Evolutionary conservation across 129 eudicot genomes (phyloP).

Genomic region (Centaurea solstitialis): DNA sequence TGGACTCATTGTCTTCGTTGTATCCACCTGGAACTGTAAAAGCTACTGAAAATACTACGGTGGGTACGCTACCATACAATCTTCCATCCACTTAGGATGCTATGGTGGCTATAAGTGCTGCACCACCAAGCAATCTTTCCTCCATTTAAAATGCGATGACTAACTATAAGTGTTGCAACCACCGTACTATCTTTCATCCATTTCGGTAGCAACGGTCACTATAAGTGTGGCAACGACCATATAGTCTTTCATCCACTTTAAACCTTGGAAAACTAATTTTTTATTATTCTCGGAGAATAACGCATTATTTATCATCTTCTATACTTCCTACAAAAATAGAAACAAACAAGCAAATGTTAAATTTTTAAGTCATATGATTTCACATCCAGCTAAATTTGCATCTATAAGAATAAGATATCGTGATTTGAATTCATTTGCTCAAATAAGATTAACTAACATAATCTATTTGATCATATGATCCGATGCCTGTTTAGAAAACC

Average conservation of each 20-base stretch:
- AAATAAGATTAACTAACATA: too few species aligned
- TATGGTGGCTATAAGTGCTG: slow-evolving; percentile 1
- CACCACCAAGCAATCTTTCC: slow-evolving; percentile 9
- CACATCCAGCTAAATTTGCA: neutral
- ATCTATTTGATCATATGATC: too few species aligned
- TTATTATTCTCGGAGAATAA: neutral
- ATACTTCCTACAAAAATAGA: slow-evolving; percentile 19
- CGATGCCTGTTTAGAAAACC: too few species aligned
- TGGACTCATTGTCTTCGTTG: neutral
- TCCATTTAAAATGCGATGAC: neutral
- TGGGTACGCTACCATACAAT: slow-evolving; percentile 15
- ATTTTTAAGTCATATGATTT: neutral
- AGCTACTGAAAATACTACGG: neutral
- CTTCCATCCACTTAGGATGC: neutral
- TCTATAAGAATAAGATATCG: neutral
- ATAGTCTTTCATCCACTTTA: slow-evolving; percentile 10
- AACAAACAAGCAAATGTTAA: neutral
- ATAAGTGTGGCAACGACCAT: neutral
- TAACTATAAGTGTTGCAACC: slow-evolving; percentile 13
- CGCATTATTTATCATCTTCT: neutral
- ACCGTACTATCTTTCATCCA: neutral
- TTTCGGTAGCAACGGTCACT: neutral
- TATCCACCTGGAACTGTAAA: slow-evolving; percentile 10
- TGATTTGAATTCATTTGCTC: neutral
- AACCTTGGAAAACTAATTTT: neutral